Conservation (phyloP, 140 eudicot species). For the Stevia rebaudiana region DNA sequence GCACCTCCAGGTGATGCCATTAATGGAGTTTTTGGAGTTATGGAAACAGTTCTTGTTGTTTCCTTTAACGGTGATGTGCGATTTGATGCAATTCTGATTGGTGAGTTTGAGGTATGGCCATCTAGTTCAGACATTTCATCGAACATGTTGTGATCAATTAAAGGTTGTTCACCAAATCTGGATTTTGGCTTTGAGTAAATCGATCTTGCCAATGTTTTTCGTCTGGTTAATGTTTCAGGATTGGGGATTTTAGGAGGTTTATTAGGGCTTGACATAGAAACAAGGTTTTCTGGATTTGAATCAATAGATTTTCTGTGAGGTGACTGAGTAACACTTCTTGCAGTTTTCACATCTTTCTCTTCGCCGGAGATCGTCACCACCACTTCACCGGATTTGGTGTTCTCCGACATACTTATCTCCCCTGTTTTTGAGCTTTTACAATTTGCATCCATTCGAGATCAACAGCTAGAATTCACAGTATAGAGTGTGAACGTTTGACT, state of each 20-base stretch:
- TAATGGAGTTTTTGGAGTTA: conserved; percentile 61
- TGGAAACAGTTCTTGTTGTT: conserved; percentile 29
- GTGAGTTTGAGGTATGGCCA: conserved; percentile 32
- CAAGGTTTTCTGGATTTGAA: conserved; percentile 43
- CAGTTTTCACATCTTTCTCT: conserved; percentile 25
- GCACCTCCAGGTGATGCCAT: conserved; percentile 53
- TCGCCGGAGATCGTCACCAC: conserved; percentile 36
- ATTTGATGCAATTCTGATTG: conserved; percentile 21
- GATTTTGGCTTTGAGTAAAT: conserved; percentile 70
- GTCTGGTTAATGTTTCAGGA: conserved; percentile 42
- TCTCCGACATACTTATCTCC: conserved; percentile 61
- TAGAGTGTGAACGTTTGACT: neutral
- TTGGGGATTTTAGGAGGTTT: conserved; percentile 74
- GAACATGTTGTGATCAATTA: conserved; percentile 46
- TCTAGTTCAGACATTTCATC: conserved; percentile 39
- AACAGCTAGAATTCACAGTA: conserved; percentile 17
- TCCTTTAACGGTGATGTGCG: conserved; percentile 41
- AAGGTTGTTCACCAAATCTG: conserved; percentile 76
- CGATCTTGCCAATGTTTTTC: conserved; percentile 44
- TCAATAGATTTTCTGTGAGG: conserved; percentile 42
- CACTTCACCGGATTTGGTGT: conserved; percentile 38
- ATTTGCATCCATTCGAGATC: conserved; percentile 37
- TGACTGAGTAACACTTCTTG: conserved; percentile 23
- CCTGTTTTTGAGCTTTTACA: conserved; percentile 38
- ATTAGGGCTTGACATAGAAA: conserved; percentile 50